Evolutionary conservation across 352 stramenopile species (phyloP), one percentile per base, ranked within the genome.

Genomic region (Aphanomyces euteiches): DNA sequence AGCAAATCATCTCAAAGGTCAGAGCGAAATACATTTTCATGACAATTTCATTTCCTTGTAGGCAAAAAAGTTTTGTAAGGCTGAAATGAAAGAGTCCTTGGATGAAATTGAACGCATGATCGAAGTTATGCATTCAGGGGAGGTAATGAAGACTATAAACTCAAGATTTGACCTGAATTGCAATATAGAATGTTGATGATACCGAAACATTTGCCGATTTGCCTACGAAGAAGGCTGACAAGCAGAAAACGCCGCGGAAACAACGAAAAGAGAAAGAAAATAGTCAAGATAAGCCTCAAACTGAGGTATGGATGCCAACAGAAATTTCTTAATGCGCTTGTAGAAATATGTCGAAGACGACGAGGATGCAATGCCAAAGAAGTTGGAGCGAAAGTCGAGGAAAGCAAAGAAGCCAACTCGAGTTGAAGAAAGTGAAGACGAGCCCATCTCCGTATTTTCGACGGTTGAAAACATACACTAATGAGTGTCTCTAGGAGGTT

Each of bases 1-100:
- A 84, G 53, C 78, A 84, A 4, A 80, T 99, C 39, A 73, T 98
- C 4, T 61, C 66, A 0, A 93, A 92, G 73, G 83, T 87, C 19
- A 40, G 56, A 47, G 8, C 28, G 28, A 28, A 28, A 28, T 28
- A 28, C 28, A 28, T 28, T 28, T 28, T 28, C 28, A 28, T 28
- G 28, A 48, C 7, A 19, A 19, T 21, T 19, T 72, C 12, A 45
- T 12, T n/a, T 39, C 56, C n/a, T 4, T 69, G 39, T 50, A 70
- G 65, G 72, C 19, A 1, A 74, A 66, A 17, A 74, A 66, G 19
- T 72, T 54, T 43, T 74, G 39, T 15, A 85, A 84, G 8, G 57
- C 77, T n/a, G 85, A 93, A 50, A 79, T 90, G 68, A 90, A 91
- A 56, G 84, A 91, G 71, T 77, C 78, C 4, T 78, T 93, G 53